These are phyloP conservation scores for Tagetes erecta DNA, from an alignment of 129 eudicot species.

Conservation along the genomic window DNA sequence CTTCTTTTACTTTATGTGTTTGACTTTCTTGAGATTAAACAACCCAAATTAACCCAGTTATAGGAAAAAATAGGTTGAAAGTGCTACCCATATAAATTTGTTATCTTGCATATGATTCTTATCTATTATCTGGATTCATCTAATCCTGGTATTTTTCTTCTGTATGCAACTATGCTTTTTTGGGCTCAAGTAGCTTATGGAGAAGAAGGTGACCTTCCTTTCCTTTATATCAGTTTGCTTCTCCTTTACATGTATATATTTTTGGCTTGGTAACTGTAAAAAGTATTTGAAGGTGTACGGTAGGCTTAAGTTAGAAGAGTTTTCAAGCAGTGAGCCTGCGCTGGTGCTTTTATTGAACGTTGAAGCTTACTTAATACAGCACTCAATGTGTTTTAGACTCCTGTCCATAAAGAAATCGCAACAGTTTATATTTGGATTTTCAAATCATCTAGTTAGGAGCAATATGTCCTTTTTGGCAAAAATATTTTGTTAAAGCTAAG, in stretches of 20 bases:
- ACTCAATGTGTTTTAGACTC: no score
- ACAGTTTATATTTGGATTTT: no score
- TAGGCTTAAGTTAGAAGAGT: no score
- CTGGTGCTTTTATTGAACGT: no score
- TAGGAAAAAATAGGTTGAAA: neutral
- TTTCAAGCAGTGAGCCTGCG: no score
- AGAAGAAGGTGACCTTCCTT: constrained; percentile 53
- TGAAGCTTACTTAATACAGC: no score
- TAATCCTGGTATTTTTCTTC: constrained; percentile 24
- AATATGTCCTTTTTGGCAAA: no score
- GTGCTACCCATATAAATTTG: neutral
- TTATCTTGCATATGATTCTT: neutral
- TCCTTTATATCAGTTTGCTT: neutral
- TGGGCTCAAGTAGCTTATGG: constrained; percentile 65
- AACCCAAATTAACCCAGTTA: neutral
- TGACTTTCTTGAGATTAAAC: neutral
- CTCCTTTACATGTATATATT: neutral
- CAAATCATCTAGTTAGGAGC: no score
- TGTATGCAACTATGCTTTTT: constrained; percentile 18
- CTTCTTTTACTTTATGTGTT: neutral
- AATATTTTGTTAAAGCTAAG: no score
- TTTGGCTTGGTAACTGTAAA: neutral
- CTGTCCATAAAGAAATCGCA: no score
- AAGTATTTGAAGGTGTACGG: no score
- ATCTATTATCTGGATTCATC: constrained; percentile 22